A percentile compares a stretch with the other conserved stretches of the same genome.
Evolutionary conservation across 1,284 basidiomycete genomes (phyloP).

Genomic region (Fomitopsis pinicola): DNA sequence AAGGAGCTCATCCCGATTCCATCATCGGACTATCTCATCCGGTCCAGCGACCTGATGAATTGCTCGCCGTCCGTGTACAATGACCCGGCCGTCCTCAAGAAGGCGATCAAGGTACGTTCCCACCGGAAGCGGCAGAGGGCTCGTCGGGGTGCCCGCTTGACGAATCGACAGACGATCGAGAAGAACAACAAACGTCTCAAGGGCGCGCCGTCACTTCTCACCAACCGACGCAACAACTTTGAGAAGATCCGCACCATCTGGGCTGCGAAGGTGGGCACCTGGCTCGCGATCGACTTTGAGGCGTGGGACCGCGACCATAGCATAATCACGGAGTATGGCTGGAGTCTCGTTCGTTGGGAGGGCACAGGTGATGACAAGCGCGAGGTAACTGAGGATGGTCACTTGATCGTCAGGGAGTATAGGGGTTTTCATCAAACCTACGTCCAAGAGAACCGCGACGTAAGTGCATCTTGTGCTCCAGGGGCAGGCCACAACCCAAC

Average conservation of each 20-base stretch:
- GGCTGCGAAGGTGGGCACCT: constrained; percentile 55
- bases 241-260: constrained; percentile 65
- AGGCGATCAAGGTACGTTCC: constrained; percentile 49
- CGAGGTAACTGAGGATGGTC: constrained; percentile 44
- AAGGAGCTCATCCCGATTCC: constrained; percentile 62
- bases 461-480: constrained; percentile 25
- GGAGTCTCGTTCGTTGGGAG: constrained; percentile 54
- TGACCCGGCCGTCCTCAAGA: constrained; percentile 49
- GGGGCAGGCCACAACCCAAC: not conserved
- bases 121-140: not conserved
- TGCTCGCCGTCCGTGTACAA: constrained; percentile 56
- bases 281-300: constrained; percentile 78
- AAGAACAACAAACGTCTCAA: constrained; percentile 76
- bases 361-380: constrained; percentile 26
- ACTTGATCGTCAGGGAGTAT: constrained; percentile 66
- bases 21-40: constrained; percentile 67
- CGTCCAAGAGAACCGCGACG: constrained; percentile 56
- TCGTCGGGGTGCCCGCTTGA: not conserved
- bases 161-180: constrained; percentile 50
- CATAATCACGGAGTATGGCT: constrained; percentile 75
- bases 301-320: constrained; percentile 73
- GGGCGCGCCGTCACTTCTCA: constrained; percentile 47
- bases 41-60: constrained; percentile 45
- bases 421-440: constrained; percentile 54
- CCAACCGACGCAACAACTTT: constrained; percentile 53